These are phyloP conservation scores for Solanum ahanhuiri DNA, from an alignment of 257 asterid genomes.

Conservation along the genomic window DNA sequence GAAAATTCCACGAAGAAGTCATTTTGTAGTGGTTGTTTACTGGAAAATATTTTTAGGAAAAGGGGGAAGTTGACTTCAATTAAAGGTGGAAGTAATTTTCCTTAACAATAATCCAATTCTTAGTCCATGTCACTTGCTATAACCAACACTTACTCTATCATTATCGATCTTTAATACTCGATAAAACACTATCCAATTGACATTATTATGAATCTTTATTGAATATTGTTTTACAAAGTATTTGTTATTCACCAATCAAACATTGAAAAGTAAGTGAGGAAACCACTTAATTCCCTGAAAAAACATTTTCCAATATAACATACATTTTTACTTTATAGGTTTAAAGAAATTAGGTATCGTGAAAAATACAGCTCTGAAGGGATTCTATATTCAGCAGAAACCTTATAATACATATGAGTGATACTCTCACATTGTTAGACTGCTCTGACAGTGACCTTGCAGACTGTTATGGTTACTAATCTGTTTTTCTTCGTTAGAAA, in stretches of 20 bases:
- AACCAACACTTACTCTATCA: neutral
- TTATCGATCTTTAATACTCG: neutral
- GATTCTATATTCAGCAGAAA: neutral
- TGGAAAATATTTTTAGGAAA: neutral
- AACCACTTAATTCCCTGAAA: neutral
- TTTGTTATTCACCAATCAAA: neutral
- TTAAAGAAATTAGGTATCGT: neutral
- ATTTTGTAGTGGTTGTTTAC: neutral
- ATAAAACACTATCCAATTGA: neutral
- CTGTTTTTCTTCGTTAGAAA: neutral
- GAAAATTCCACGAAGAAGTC: neutral
- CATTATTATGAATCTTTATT: neutral
- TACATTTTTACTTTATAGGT: neutral
- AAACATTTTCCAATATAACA: neutral
- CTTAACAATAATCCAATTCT: neutral
- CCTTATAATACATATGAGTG: neutral
- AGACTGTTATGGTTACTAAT: neutral
- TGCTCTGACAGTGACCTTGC: neutral
- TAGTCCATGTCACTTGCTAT: neutral
- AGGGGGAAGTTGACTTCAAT: neutral
- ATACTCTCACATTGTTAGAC: neutral
- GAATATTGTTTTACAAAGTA: neutral
- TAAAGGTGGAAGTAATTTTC: neutral
- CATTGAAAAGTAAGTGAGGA: neutral
- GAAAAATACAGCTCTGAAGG: neutral